A percentile compares a stretch with the other conserved stretches of the same genome.
These are phyloP conservation scores for Cladosporium velox DNA, from an alignment of 2,329 filamentous ascomycete species.

Conservation along the genomic window DNA sequence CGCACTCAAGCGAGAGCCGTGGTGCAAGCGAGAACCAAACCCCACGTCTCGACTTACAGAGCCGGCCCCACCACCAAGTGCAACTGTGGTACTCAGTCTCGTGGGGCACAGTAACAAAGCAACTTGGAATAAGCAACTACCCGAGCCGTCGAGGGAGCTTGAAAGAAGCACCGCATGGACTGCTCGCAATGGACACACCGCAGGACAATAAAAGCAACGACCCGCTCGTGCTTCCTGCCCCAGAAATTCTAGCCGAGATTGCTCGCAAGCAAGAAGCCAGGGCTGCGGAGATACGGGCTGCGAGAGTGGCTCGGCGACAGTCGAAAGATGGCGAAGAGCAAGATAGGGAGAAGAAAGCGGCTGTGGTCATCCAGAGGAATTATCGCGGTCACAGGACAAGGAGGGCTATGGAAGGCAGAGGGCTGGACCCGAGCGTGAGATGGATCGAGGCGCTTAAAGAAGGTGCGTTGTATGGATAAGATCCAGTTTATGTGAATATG, in stretches of 20 bases:
- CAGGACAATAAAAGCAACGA: conserved; percentile 21
- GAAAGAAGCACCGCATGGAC: neutral
- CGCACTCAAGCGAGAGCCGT: neutral
- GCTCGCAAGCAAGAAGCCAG: conserved; percentile 37
- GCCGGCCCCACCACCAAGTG: conserved; percentile 1
- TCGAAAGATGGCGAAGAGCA: conserved; percentile 12
- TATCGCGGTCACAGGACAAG: conserved; percentile 77
- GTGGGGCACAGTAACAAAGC: conserved; percentile 3
- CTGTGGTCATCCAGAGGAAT: conserved; percentile 53
- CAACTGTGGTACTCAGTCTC: conserved; percentile 3
- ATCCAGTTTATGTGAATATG: neutral
- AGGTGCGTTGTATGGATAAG: conserved; percentile 3
- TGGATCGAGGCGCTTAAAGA: conserved; percentile 59
- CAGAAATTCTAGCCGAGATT: conserved; percentile 38
- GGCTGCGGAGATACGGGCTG: conserved; percentile 16
- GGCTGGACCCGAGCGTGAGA: conserved; percentile 67
- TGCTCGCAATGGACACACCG: conserved; percentile 16
- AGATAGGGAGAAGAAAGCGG: conserved; percentile 29
- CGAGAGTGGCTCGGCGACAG: neutral
- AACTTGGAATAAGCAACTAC: conserved; percentile 15
- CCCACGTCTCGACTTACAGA: conserved; percentile 4
- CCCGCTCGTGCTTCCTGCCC: conserved; percentile 34
- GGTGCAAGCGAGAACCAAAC: neutral
- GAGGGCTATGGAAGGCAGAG: conserved; percentile 68
- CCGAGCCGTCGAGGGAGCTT: conserved; percentile 14